phyloP scores from a whole-genome alignment of 2,329 filamentous ascomycete species.

The Coniochaeta sp. region DNA sequence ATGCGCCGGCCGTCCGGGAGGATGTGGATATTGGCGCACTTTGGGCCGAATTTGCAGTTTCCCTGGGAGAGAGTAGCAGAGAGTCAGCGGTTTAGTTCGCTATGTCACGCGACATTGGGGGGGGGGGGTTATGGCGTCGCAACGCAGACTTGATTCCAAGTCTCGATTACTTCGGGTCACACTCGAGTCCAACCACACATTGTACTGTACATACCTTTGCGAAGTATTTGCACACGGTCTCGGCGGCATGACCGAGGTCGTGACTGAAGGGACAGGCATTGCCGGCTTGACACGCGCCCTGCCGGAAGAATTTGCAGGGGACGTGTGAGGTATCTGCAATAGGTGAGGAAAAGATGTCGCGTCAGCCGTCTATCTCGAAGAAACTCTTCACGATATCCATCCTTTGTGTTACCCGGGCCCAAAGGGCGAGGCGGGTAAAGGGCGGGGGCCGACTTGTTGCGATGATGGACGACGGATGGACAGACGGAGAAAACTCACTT shows the following conservation, averaged over 20 bases:
- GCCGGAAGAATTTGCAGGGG: slow-evolving; percentile 98
- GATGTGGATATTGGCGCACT: slow-evolving; percentile 94
- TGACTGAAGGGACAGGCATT: slow-evolving; percentile 95
- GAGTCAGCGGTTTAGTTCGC: slow-evolving; percentile 11
- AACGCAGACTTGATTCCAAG: neutral
- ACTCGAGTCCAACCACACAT: slow-evolving; percentile 7
- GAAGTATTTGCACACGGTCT: slow-evolving; percentile 97
- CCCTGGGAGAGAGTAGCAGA: slow-evolving; percentile 52
- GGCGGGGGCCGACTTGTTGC: neutral
- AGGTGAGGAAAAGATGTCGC: slow-evolving; percentile 11
- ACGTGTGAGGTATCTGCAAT: slow-evolving; percentile 87
- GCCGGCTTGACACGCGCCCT: slow-evolving; percentile 92
- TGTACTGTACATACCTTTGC: slow-evolving; percentile 91
- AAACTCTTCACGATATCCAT: too few species aligned
- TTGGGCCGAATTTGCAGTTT: slow-evolving; percentile 97
- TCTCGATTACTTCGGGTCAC: too few species aligned
- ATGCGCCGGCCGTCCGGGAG: slow-evolving; percentile 88
- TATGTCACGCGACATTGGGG: neutral
- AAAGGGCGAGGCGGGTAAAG: too few species aligned
- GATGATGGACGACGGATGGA: too few species aligned
- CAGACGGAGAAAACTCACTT: slow-evolving; percentile 35
- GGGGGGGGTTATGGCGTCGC: too few species aligned
- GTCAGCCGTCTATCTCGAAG: neutral
- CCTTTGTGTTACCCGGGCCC: neutral
- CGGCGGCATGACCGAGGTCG: slow-evolving; percentile 74